These are phyloP conservation scores for Globisporangium orthogonon DNA, from an alignment of 352 stramenopile species.

Conservation along the genomic window DNA sequence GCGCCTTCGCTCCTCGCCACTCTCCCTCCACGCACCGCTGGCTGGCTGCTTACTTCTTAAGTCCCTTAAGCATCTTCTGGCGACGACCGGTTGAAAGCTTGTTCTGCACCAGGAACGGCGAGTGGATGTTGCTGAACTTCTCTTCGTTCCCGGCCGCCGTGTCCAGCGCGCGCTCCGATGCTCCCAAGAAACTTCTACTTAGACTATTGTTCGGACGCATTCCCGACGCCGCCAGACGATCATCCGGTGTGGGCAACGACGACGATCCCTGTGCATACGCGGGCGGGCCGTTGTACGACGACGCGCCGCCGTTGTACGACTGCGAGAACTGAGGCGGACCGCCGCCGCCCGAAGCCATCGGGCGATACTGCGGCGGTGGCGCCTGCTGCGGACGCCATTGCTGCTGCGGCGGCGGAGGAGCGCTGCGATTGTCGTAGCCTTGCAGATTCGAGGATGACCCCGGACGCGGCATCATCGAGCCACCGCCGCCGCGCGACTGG, in stretches of 20 bases:
- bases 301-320: conserved; percentile 29
- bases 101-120: conserved; percentile 79
- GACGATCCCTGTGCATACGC: conserved; percentile 12
- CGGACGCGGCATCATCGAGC: conserved; percentile 8
- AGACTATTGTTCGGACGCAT: conserved; percentile 41
- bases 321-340: conserved; percentile 16
- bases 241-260: conserved; percentile 12
- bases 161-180: conserved; percentile 24
- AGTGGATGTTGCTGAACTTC: conserved; percentile 85
- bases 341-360: neutral
- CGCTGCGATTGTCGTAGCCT: conserved; percentile 15
- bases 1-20: neutral
- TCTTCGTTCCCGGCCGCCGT: conserved; percentile 51
- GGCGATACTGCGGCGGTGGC: conserved; percentile 11
- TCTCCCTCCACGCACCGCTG: neutral
- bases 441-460: conserved; percentile 17
- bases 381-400: conserved; percentile 60
- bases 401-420: conserved; percentile 29
- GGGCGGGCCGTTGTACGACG: neutral
- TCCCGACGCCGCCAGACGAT: neutral
- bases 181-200: conserved; percentile 47
- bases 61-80: conserved; percentile 87
- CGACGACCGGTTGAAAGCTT: conserved; percentile 80
- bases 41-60: conserved; percentile 63
- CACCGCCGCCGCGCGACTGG: conserved; percentile 28